Evolutionary conservation across 768 basidiomycete species (phyloP).

Genomic region (Chlorophyllum brunneum): DNA sequence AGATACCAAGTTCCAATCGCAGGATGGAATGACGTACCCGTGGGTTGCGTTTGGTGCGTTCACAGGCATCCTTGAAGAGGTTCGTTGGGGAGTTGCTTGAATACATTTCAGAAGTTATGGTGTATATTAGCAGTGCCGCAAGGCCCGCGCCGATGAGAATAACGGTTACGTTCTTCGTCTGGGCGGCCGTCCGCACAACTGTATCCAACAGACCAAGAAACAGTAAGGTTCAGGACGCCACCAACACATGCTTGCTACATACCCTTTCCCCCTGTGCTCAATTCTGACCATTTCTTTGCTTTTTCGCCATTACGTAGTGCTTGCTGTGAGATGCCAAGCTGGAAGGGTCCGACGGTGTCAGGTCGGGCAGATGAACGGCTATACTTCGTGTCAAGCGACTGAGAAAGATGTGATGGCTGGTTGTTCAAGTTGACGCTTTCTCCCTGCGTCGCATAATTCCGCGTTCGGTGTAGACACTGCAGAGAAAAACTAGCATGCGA

Average conservation of each 20-base stretch:
- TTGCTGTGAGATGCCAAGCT: constrained; percentile 61
- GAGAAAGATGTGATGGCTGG: constrained; percentile 53
- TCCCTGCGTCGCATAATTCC: constrained; percentile 44
- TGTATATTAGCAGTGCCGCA: constrained; percentile 71
- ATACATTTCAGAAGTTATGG: constrained; percentile 78
- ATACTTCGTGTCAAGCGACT: constrained; percentile 60
- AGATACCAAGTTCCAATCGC: neutral
- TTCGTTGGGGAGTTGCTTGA: constrained; percentile 88
- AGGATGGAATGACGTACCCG: constrained; percentile 27
- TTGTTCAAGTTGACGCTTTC: constrained; percentile 32
- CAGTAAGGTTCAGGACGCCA: neutral
- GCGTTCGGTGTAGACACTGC: neutral
- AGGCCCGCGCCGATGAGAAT: constrained; percentile 78
- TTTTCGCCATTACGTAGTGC: constrained; percentile 50
- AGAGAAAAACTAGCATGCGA: neutral
- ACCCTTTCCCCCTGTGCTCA: constrained; percentile 78
- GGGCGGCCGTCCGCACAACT: constrained; percentile 48
- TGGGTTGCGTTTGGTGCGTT: constrained; percentile 44
- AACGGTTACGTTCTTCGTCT: constrained; percentile 50
- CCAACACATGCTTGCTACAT: constrained; percentile 16
- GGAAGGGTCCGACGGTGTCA: constrained; percentile 75
- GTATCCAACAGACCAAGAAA: neutral
- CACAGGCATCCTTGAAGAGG: constrained; percentile 61
- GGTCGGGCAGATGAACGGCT: constrained; percentile 35
- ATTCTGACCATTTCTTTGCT: constrained; percentile 74